phyloP scores from a whole-genome alignment of 1,139 yeast genomes.

The Geotrichum candidum region DNA sequence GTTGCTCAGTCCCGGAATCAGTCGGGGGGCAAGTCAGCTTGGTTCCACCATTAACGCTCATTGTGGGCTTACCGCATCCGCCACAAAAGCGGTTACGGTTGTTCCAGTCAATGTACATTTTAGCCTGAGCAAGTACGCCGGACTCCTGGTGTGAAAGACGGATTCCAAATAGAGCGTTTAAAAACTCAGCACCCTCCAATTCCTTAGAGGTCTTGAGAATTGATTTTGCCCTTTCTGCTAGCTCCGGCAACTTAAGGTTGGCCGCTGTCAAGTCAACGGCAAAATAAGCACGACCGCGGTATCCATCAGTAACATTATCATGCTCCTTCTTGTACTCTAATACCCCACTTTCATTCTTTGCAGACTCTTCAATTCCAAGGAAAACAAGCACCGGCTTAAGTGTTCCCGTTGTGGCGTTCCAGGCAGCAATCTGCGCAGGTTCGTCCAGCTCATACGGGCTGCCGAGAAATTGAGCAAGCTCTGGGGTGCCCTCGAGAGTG shows the following conservation, averaged over 20 bases:
- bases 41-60: slow-evolving; percentile 78
- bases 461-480: slow-evolving; percentile 26
- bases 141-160: slow-evolving; percentile 38
- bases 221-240: slow-evolving; percentile 19
- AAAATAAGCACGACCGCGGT: slow-evolving; percentile 68
- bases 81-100: slow-evolving; percentile 72
- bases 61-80: slow-evolving; percentile 71
- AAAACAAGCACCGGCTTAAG: slow-evolving; percentile 48
- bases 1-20: slow-evolving; percentile 26
- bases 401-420: slow-evolving; percentile 36
- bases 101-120: slow-evolving; percentile 84
- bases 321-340: slow-evolving; percentile 22
- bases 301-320: slow-evolving; percentile 37
- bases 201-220: slow-evolving; percentile 29
- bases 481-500: slow-evolving; percentile 23
- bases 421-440: slow-evolving; percentile 27
- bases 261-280: slow-evolving; percentile 58
- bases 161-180: slow-evolving; percentile 25
- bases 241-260: slow-evolving; percentile 15
- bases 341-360: slow-evolving; percentile 36
- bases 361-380: slow-evolving; percentile 61
- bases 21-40: slow-evolving; percentile 56
- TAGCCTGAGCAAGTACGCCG: slow-evolving; percentile 70
- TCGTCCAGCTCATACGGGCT: slow-evolving; percentile 32
- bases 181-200: slow-evolving; percentile 33